Conservation (phyloP, 495 filamentous ascomycete species). For the Lophiostoma macrostomum region DNA sequence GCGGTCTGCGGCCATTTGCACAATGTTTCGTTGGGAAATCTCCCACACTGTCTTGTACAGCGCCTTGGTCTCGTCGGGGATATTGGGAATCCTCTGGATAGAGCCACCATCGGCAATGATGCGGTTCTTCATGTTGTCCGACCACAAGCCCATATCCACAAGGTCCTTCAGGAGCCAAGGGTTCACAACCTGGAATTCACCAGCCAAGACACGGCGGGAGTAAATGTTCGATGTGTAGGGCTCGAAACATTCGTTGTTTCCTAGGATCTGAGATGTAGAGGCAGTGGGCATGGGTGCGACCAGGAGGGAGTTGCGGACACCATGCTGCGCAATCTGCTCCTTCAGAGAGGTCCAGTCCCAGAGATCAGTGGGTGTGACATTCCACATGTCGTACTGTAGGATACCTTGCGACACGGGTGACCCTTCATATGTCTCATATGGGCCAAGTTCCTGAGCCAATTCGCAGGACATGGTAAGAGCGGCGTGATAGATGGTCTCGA, state of each 20-base stretch:
- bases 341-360: constrained; percentile 96
- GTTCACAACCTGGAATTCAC: constrained; percentile 99
- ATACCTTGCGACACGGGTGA: constrained; percentile 93
- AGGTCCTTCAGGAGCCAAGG: constrained; percentile 98
- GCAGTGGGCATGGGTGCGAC: constrained; percentile 98
- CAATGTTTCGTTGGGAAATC: constrained; percentile 90
- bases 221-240: constrained; percentile 99
- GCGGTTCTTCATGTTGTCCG: constrained; percentile 99
- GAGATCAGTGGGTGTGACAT: constrained; percentile 82
- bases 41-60: constrained; percentile 99
- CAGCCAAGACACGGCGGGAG: constrained; percentile 93
- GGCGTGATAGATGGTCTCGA: constrained; percentile 98
- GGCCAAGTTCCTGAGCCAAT: constrained; percentile 73
- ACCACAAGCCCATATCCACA: constrained; percentile 97
- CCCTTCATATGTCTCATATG: constrained; percentile 87
- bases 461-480: constrained; percentile 85
- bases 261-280: constrained; percentile 91
- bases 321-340: constrained; percentile 82
- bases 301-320: constrained; percentile 90
- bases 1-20: constrained; percentile 97
- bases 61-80: constrained; percentile 90
- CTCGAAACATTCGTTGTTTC: constrained; percentile 99
- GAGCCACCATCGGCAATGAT: constrained; percentile 97
- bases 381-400: constrained; percentile 99
- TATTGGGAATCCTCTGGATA: constrained; percentile 94